phyloP scores from a whole-genome alignment of 768 basidiomycete genomes.

The Suillus plorans region DNA sequence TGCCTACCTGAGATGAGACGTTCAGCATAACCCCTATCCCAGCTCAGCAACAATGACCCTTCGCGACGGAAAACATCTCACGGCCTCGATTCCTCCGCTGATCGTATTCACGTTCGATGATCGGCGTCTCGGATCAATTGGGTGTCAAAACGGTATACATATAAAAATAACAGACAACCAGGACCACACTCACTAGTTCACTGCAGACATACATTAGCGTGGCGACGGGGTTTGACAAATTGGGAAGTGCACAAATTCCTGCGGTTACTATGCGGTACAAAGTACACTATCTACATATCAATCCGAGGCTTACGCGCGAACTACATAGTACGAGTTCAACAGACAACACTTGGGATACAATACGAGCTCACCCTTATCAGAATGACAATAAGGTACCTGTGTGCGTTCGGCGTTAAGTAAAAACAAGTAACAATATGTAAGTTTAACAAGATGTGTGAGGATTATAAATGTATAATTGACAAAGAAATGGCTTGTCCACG shows the following conservation, averaged over 20 bases:
- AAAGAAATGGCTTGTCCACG: neutral
- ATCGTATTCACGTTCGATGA: neutral
- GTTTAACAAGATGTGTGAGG: neutral
- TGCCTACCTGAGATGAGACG: neutral
- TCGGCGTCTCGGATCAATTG: slow-evolving; percentile 2
- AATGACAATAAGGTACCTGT: neutral
- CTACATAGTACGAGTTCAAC: neutral
- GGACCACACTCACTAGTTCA: neutral
- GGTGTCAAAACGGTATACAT: neutral
- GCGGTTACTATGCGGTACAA: neutral
- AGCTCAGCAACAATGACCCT: neutral
- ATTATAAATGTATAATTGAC: neutral
- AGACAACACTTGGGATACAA: neutral
- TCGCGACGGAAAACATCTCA: neutral
- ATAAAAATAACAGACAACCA: neutral
- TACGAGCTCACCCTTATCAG: neutral
- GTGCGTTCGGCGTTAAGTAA: neutral
- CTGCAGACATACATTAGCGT: neutral
- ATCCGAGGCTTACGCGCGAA: neutral
- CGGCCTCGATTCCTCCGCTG: neutral
- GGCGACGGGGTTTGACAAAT: neutral
- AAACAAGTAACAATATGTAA: neutral
- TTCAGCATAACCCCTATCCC: neutral
- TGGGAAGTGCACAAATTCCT: neutral
- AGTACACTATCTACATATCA: neutral